Base-by-base conservation (phyloP, 2,329 filamentous ascomycete species). In the Stagonosporopsis vannaccii region DNA sequence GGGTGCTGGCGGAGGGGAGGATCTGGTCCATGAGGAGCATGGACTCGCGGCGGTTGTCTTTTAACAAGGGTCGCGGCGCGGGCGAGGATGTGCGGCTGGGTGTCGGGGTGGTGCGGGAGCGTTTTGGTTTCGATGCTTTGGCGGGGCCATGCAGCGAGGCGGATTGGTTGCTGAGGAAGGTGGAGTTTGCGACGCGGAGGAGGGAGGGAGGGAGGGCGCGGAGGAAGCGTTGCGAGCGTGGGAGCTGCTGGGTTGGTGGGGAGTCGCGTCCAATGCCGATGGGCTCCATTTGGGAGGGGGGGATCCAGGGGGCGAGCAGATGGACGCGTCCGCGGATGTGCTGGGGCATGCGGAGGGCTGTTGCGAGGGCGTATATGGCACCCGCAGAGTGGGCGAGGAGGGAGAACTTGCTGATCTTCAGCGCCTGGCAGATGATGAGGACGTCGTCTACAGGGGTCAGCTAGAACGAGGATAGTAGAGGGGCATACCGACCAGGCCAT, bases 351-450 rank as follows among this genome's bases (percentile, higher is more conserved):
- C 95, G 90, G 40, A 99, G 82, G 0, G 95, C 95, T 0, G 95
- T 98, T 0, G 95, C 95, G 17, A 99, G 84, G 2, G 95, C 95
- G 72, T 99, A 99, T 48, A 99, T 96, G n/a, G 95, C 94, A 15
- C 95, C 95, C 0, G 95, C 95, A 0, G 94, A 98, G 75, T 99
- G 95, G 2, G 95, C 95, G 1, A 99, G 84, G 19, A 99, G 90
- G 6, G 94, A 98, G 73, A 99, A 99, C 65, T 97, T 96, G 11
- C 89, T 95, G 61, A 99, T 96, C 66, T 92, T 93, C 40, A 99
- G 83, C 13, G 90, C 83, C 70, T 97, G 91, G 74, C 95, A 99
- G 56, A 99, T 96, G 48, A 93, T 89, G 57, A 96, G 90, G 13
- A 99, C 92, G 76, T 99, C 95, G 66, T 89, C 87, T 80, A 59